A percentile compares a stretch with the other conserved stretches of the same genome.
phyloP scores from a whole-genome alignment of 352 stramenopile species.

The Peronospora tabacina region DNA sequence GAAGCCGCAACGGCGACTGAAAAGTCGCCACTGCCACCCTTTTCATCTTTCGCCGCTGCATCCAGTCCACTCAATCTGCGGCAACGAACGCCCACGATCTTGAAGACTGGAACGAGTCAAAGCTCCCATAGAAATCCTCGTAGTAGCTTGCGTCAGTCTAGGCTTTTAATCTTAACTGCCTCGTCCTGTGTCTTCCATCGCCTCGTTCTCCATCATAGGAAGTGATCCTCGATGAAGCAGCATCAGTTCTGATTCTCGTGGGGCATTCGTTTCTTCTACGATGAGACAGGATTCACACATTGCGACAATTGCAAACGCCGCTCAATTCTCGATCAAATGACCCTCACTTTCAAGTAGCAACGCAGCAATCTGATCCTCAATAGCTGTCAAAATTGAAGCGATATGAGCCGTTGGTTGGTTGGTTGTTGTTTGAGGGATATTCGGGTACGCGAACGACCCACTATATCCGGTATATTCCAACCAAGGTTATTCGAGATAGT shows the following conservation, averaged over 20 bases:
- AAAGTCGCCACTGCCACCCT: slow-evolving; percentile 2
- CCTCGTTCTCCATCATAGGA: slow-evolving; percentile 31
- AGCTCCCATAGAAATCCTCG: slow-evolving; percentile 24
- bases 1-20: slow-evolving; percentile 17
- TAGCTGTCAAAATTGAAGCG: slow-evolving; percentile 21
- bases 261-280: slow-evolving; percentile 12
- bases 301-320: slow-evolving; percentile 13
- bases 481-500: too few relatives aligned
- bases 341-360: slow-evolving; percentile 23
- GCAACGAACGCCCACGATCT: slow-evolving; percentile 26
- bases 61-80: slow-evolving; percentile 16
- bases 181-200: slow-evolving; percentile 17
- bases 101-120: slow-evolving; percentile 14
- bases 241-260: slow-evolving; percentile 4
- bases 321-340: slow-evolving; percentile 4
- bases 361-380: slow-evolving; percentile 29
- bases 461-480: too few relatives aligned
- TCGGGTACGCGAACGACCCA: too few relatives aligned
- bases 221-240: slow-evolving; percentile 15
- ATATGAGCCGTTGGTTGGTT: slow-evolving; percentile 11
- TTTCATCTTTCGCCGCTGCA: slow-evolving; percentile 1
- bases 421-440: too few relatives aligned
- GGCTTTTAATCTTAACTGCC: slow-evolving; percentile 30
- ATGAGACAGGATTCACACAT: slow-evolving; percentile 22
- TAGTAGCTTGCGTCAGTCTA: slow-evolving; percentile 24